Conservation (phyloP, 768 basidiomycete species). For the Sporobolomyces pararoseus region DNA sequence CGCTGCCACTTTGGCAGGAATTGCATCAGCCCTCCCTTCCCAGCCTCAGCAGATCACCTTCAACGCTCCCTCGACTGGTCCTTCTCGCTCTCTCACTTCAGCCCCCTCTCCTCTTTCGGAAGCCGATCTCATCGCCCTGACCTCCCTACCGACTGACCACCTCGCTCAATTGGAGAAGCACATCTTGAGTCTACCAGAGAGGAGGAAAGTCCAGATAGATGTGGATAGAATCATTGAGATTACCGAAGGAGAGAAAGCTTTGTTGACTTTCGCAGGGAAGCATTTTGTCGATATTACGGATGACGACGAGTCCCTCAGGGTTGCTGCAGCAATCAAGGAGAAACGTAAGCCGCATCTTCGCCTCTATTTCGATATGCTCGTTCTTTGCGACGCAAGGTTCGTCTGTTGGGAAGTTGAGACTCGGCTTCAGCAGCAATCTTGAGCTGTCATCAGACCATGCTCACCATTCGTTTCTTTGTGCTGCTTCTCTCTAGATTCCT, state of each 20-base stretch:
- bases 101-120: conserved; percentile 11
- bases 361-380: too few species aligned
- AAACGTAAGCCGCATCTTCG: too few species aligned
- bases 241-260: conserved; percentile 44
- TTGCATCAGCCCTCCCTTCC: conserved; percentile 18
- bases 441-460: too few species aligned
- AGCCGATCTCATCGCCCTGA: conserved; percentile 6
- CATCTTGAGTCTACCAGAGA: conserved; percentile 39
- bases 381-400: too few species aligned
- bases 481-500: conserved; percentile 12
- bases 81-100: neutral
- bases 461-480: too few species aligned
- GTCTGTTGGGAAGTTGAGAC: too few species aligned
- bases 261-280: conserved; percentile 32
- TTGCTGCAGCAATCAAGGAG: too few species aligned
- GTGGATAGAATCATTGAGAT: conserved; percentile 23
- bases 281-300: conserved; percentile 45
- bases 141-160: conserved; percentile 2
- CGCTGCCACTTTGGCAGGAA: conserved; percentile 6
- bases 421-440: too few species aligned
- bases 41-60: conserved; percentile 24
- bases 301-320: conserved; percentile 2
- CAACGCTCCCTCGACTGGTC: neutral
- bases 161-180: conserved; percentile 26
- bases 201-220: conserved; percentile 22